Evolutionary conservation across 176 grass and related monocot genomes (phyloP), one percentile per base, ranked within the genome.

Genomic region (Phragmites australis): DNA sequence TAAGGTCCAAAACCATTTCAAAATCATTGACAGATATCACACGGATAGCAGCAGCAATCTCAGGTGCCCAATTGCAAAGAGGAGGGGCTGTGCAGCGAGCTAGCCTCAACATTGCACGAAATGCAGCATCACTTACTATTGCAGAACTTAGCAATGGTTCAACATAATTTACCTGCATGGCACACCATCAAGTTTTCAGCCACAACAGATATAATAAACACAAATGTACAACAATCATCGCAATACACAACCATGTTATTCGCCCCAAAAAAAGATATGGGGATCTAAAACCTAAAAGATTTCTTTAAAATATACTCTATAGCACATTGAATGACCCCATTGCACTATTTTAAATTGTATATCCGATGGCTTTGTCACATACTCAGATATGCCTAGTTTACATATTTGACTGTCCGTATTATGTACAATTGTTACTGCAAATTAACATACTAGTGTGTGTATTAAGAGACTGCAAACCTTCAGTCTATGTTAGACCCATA

Each of bases 121-220:
- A 98, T 68, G 95, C 92, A 77, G 95, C 83, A 89, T 89, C 81
- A 72, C 86, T 89, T 56, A 94, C 95, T 85, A 98, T 98, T 77
- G 78, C 70, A 83, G 95, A 98, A 68, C 83, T 73, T 65, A 98
- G 83, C 66, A 98, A 78, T 3, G 95, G 90, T 59, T 94, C 88
- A 47, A 94, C 79, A 84, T 94, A 98, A 62, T 89, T 85, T 66
- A 97, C 89, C 94, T 97, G 79, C 57, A 83, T 70, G 25, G 62
- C 53, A 78, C 25, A 81, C 45, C 58, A 75, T 87, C 31, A 68
- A 68, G 42, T 55, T 49, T 66, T 73, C 55, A 65, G 43, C 42
- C 58, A 75, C 53, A 68, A 67, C 22, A 70, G 1, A 29, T 68
- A 71, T 75, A 39, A 84, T 75, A 65, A 65, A 83, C 29, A 56